Conservation (phyloP, 768 basidiomycete genomes). For the Leccinum olivaceopallidum region DNA sequence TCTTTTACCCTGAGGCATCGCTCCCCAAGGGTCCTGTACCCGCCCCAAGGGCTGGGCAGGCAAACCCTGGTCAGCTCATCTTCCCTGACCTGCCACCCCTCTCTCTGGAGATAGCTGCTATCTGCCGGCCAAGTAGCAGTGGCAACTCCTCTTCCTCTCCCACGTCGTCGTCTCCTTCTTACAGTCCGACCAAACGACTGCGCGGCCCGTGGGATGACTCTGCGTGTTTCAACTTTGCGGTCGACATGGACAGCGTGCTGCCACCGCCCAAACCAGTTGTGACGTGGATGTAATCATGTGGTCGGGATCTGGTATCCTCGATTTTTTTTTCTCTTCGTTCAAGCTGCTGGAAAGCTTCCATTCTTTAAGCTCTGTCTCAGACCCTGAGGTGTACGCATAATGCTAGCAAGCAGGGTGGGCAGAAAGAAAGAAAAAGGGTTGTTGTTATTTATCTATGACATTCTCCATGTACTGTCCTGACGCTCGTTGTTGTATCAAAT, state of each 20-base stretch:
- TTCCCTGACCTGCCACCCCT: slow-evolving; percentile 29
- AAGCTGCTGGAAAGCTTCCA: slow-evolving; percentile 5
- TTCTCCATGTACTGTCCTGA: slow-evolving; percentile 4
- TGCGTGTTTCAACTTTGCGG: slow-evolving; percentile 39
- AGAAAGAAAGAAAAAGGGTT: not conserved
- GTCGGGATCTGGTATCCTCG: slow-evolving; percentile 3
- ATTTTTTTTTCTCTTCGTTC: not conserved
- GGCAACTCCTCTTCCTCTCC: slow-evolving; percentile 9
- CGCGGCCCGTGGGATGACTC: slow-evolving; percentile 66
- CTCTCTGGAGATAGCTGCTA: slow-evolving; percentile 20
- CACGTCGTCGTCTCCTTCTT: slow-evolving; percentile 18
- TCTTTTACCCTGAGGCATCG: slow-evolving; percentile 38
- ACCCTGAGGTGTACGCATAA: slow-evolving; percentile 2
- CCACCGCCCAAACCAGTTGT: slow-evolving; percentile 48
- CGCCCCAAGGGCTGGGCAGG: slow-evolving; percentile 17
- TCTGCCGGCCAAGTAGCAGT: slow-evolving; percentile 18
- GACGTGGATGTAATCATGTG: slow-evolving; percentile 13
- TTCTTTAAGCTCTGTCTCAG: not conserved
- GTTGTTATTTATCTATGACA: not conserved
- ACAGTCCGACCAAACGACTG: slow-evolving; percentile 20
- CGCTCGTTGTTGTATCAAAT: slow-evolving; percentile 6
- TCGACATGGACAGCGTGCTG: slow-evolving; percentile 51
- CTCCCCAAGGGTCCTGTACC: slow-evolving; percentile 25
- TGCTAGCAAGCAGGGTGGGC: not conserved
- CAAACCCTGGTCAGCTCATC: slow-evolving; percentile 5